Evolutionary conservation across 768 basidiomycete genomes (phyloP).

Genomic region (Wakefieldia striispora): DNA sequence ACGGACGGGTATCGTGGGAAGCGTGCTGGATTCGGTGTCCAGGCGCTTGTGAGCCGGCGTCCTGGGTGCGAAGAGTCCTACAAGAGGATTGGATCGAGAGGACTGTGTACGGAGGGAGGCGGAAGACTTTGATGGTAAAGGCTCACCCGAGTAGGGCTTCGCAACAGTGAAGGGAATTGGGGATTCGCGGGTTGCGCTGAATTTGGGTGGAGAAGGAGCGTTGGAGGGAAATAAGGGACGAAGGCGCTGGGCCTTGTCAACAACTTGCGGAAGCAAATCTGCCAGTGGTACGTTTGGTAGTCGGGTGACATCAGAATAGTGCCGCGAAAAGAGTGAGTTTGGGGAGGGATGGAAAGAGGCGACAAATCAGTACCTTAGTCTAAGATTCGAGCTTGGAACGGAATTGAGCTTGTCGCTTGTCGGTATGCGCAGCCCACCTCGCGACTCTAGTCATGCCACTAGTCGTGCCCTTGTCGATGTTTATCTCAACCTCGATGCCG

Average conservation of each 20-base stretch:
- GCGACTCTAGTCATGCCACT: constrained; percentile 87
- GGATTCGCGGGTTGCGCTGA: constrained; percentile 20
- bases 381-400: constrained; percentile 60
- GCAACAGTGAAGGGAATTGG: constrained; percentile 47
- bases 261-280: constrained; percentile 56
- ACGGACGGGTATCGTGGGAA: constrained; percentile 66
- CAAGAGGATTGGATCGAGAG: constrained; percentile 39
- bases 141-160: constrained; percentile 32
- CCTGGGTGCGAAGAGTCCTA: constrained; percentile 36
- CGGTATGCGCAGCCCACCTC: constrained; percentile 75
- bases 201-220: constrained; percentile 38
- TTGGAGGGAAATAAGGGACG: constrained; percentile 55
- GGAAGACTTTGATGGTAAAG: constrained; percentile 47
- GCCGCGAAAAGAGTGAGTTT: constrained; percentile 36
- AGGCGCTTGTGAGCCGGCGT: constrained; percentile 45
- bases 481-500: constrained; percentile 85
- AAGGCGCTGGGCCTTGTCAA: constrained; percentile 48
- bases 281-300: constrained; percentile 63
- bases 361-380: constrained; percentile 46
- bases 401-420: constrained; percentile 58
- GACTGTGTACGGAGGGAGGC: constrained; percentile 67
- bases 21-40: constrained; percentile 36
- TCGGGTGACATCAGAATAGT: constrained; percentile 41
- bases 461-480: constrained; percentile 75
- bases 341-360: neutral